Conservation (phyloP, 140 eudicot species). For the Cichorium intybus region DNA sequence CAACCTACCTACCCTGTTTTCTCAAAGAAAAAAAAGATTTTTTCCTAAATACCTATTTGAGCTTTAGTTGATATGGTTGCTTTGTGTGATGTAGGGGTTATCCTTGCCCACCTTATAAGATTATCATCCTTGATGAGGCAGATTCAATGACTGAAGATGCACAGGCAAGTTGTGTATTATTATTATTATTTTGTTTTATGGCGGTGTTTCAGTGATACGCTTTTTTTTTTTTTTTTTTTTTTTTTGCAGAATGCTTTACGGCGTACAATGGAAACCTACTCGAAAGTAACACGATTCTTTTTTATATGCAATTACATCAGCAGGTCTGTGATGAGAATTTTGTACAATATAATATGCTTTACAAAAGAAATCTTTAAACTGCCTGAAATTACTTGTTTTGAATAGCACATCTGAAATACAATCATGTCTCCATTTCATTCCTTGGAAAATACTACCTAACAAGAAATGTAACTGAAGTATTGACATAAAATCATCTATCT, state of each 20-base stretch:
- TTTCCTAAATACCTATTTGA: background rate
- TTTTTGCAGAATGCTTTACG: slow-evolving; percentile 91
- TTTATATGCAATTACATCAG: slow-evolving; percentile 97
- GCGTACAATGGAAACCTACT: slow-evolving; percentile 97
- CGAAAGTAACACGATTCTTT: slow-evolving; percentile 95
- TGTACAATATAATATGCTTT: slow-evolving; percentile 2
- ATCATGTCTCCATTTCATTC: too few relatives aligned
- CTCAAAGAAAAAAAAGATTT: background rate
- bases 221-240: background rate
- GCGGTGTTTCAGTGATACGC: too few relatives aligned
- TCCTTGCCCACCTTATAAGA: slow-evolving; percentile 96
- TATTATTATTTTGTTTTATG: background rate
- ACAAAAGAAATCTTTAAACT: too few relatives aligned
- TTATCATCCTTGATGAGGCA: slow-evolving; percentile 95
- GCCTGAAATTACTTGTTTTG: background rate
- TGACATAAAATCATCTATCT: too few relatives aligned
- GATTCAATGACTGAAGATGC: slow-evolving; percentile 99
- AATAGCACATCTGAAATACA: too few relatives aligned
- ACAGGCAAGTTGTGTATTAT: slow-evolving; percentile 48
- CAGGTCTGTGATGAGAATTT: slow-evolving; percentile 48
- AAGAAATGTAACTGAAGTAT: background rate
- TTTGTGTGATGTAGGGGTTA: slow-evolving; percentile 60
- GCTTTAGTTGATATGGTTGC: background rate
- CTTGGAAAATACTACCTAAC: slow-evolving; percentile 5
- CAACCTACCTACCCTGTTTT: background rate